Evolutionary conservation across 2,329 filamentous ascomycete genomes (phyloP).

Genomic region (Cladosporium sp.): DNA sequence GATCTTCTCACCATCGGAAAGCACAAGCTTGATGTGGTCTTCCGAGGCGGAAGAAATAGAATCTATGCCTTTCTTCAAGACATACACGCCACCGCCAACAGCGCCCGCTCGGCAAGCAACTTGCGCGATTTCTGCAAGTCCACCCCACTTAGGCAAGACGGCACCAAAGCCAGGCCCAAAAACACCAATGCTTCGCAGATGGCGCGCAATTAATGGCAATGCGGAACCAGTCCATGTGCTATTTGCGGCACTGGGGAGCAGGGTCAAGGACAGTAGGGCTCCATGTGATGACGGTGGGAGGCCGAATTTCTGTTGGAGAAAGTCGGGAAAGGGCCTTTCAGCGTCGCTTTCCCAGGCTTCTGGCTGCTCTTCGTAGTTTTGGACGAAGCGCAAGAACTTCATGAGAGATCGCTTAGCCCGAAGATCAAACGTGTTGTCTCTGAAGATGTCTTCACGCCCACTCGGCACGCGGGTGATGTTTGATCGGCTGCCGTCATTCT

Average conservation of each 20-base stretch:
- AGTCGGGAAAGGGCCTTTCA: conserved; percentile 49
- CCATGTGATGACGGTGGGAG: conserved; percentile 60
- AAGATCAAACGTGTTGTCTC: conserved; percentile 65
- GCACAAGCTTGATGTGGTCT: conserved; percentile 13
- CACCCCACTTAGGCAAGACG: conserved; percentile 89
- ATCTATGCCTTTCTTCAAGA: conserved; percentile 66
- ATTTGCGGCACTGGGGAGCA: conserved; percentile 56
- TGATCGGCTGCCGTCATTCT: background rate
- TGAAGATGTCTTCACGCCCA: conserved; percentile 86
- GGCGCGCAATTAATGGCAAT: conserved; percentile 65
- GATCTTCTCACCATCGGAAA: conserved; percentile 27
- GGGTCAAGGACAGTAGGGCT: conserved; percentile 62
- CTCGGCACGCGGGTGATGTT: conserved; percentile 62
- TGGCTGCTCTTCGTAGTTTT: conserved; percentile 58
- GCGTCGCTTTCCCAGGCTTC: conserved; percentile 56
- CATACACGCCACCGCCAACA: conserved; percentile 86
- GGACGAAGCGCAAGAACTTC: conserved; percentile 88
- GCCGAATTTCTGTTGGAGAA: conserved; percentile 50
- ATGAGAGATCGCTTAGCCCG: conserved; percentile 81
- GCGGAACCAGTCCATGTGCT: conserved; percentile 60
- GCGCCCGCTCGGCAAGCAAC: conserved; percentile 85
- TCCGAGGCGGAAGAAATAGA: conserved; percentile 10
- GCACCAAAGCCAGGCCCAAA: conserved; percentile 87
- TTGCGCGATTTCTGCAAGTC: conserved; percentile 80
- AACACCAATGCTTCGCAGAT: conserved; percentile 77